These are phyloP conservation scores for Lodderomyces jiufengensis DNA, from an alignment of 1,139 yeast genomes.

Conservation along the genomic window DNA sequence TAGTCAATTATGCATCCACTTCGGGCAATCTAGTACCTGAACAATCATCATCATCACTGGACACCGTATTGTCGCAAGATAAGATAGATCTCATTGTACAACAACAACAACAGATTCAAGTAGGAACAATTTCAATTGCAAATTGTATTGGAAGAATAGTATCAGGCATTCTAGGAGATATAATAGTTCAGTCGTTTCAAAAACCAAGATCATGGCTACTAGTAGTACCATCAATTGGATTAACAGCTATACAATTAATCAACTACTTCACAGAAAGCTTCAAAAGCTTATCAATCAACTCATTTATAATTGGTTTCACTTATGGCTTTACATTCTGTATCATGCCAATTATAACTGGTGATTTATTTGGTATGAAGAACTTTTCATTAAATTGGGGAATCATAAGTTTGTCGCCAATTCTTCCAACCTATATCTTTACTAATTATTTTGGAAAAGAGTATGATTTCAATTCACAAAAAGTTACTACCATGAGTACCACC, in stretches of 20 bases:
- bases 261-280: constrained; percentile 30
- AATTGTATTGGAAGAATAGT: constrained; percentile 52
- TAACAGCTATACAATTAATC: constrained; percentile 40
- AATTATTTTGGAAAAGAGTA: constrained; percentile 49
- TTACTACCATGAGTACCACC: background rate
- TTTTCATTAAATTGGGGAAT: constrained; percentile 60
- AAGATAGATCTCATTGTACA: constrained; percentile 32
- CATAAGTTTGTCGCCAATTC: constrained; percentile 49
- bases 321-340: constrained; percentile 59
- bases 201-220: constrained; percentile 45
- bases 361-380: constrained; percentile 51
- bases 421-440: constrained; percentile 50
- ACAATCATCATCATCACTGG: background rate
- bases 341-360: constrained; percentile 57
- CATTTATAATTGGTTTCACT: constrained; percentile 49
- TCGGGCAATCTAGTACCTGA: too few relatives aligned
- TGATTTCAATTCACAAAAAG: constrained; percentile 36
- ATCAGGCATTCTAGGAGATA: constrained; percentile 53
- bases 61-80: constrained; percentile 12
- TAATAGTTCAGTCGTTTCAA: constrained; percentile 40
- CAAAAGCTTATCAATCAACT: constrained; percentile 31
- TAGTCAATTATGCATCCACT: constrained; percentile 30
- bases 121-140: constrained; percentile 50
- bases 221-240: constrained; percentile 43
- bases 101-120: constrained; percentile 53